A percentile compares a stretch with the other conserved stretches of the same genome.
These are phyloP conservation scores for Candida broadrunensis DNA, from an alignment of 805 yeast species.

Conservation along the genomic window DNA sequence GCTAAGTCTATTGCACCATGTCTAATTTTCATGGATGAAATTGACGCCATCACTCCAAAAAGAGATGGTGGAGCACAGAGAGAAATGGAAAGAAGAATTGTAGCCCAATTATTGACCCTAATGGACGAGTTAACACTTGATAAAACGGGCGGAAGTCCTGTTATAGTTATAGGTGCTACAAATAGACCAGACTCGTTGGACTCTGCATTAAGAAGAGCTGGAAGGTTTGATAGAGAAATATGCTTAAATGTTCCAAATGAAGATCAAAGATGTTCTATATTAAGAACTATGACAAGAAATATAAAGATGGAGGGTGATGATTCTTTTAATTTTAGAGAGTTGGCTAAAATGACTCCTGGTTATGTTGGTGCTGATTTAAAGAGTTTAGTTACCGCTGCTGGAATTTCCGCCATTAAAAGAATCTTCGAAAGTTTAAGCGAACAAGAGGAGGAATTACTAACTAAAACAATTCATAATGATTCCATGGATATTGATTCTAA, in stretches of 20 bases:
- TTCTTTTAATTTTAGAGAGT: slow-evolving; percentile 58
- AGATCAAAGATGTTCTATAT: slow-evolving; percentile 68
- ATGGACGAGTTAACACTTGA: slow-evolving; percentile 90
- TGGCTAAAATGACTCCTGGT: slow-evolving; percentile 95
- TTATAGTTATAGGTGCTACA: slow-evolving; percentile 92
- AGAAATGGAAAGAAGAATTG: slow-evolving; percentile 86
- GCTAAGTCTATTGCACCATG: slow-evolving; percentile 91
- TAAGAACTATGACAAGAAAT: slow-evolving; percentile 66
- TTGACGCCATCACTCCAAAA: slow-evolving; percentile 87
- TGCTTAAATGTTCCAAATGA: slow-evolving; percentile 95
- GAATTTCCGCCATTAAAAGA: slow-evolving; percentile 88
- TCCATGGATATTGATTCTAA: slow-evolving; percentile 32
- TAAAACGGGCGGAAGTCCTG: slow-evolving; percentile 90
- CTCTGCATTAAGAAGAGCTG: slow-evolving; percentile 93
- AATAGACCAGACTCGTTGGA: slow-evolving; percentile 95
- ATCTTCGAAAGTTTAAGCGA: slow-evolving; percentile 65
- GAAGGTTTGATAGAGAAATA: slow-evolving; percentile 93
- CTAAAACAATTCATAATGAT: slow-evolving; percentile 10
- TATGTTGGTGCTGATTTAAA: slow-evolving; percentile 97
- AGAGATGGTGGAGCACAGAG: slow-evolving; percentile 83
- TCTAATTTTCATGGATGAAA: slow-evolving; percentile 87
- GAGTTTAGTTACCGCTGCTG: slow-evolving; percentile 92
- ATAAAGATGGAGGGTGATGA: slow-evolving; percentile 63
- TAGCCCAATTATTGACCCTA: slow-evolving; percentile 85
- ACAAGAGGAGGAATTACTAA: slow-evolving; percentile 28